phyloP scores from a whole-genome alignment of 768 basidiomycete genomes.

The Cyclocybe cylindracea region DNA sequence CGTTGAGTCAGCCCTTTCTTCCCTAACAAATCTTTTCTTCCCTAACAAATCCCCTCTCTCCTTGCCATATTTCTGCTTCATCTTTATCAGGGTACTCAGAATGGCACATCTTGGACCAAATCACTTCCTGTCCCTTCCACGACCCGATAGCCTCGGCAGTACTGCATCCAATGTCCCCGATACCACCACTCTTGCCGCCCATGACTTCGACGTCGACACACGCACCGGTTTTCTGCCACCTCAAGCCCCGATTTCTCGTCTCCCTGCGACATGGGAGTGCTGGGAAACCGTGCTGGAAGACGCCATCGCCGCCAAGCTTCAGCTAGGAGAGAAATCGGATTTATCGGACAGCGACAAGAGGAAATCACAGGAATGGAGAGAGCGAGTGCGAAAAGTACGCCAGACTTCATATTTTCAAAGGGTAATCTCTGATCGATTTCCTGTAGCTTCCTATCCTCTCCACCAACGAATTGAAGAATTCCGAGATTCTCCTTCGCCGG shows the following conservation, averaged over 20 bases:
- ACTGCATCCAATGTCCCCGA: conserved; percentile 27
- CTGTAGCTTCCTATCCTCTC: conserved; percentile 55
- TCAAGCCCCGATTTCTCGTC: conserved; percentile 60
- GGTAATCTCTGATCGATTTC: background rate
- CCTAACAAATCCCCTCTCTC: too few species aligned
- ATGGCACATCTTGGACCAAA: conserved; percentile 11
- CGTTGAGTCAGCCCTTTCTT: too few species aligned
- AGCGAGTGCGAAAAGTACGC: conserved; percentile 43
- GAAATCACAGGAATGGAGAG: conserved; percentile 48
- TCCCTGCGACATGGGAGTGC: conserved; percentile 70
- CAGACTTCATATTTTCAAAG: background rate
- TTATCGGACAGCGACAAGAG: conserved; percentile 34
- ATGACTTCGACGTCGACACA: conserved; percentile 90
- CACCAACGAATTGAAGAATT: conserved; percentile 44
- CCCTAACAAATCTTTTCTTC: too few species aligned
- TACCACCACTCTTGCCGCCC: conserved; percentile 65
- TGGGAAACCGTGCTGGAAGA: conserved; percentile 40
- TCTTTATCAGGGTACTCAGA: background rate
- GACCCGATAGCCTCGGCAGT: conserved; percentile 25
- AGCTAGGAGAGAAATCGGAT: conserved; percentile 52
- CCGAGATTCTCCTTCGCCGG: conserved; percentile 61
- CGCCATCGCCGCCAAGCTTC: conserved; percentile 44
- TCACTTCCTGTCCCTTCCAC: conserved; percentile 35
- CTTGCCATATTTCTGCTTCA: background rate
- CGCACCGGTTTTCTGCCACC: conserved; percentile 93